Conservation (phyloP, 495 filamentous ascomycete genomes). For the Talaromyces stipitatus region DNA sequence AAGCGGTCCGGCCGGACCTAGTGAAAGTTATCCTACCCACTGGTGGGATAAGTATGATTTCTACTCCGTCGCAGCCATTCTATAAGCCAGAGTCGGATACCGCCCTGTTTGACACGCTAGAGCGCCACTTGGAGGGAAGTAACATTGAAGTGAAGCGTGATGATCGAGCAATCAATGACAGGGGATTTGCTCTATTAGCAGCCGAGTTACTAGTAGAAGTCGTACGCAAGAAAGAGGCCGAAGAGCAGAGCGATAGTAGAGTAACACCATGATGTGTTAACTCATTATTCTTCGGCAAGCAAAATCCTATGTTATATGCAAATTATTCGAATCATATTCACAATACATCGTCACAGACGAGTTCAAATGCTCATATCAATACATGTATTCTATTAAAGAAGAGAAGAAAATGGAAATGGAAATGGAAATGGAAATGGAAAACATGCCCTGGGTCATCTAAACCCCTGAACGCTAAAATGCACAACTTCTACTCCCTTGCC, state of each 20-base stretch:
- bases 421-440: not conserved
- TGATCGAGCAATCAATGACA: conserved; percentile 37
- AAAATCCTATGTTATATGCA: not conserved
- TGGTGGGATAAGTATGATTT: conserved; percentile 43
- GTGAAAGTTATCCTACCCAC: conserved; percentile 51
- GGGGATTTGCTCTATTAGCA: conserved; percentile 23
- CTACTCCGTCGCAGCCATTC: conserved; percentile 28
- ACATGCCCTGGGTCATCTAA: not conserved
- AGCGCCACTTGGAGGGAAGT: conserved; percentile 26
- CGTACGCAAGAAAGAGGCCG: conserved; percentile 6
- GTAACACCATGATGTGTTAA: not conserved
- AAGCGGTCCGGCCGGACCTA: conserved; percentile 20
- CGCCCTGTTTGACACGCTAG: conserved; percentile 37
- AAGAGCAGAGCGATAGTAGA: not conserved
- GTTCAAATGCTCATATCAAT: not conserved
- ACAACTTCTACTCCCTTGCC: not conserved
- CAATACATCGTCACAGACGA: not conserved
- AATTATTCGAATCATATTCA: not conserved
- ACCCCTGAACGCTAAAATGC: not conserved
- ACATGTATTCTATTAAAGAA: not conserved
- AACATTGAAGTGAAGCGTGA: conserved; percentile 28
- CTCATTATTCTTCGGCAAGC: not conserved
- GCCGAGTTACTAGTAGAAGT: conserved; percentile 17
- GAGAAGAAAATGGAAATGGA: not conserved
- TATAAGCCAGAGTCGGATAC: conserved; percentile 37